Base-by-base conservation (phyloP, 2,329 filamentous ascomycete species). In the Arthrinium puccinioides region DNA sequence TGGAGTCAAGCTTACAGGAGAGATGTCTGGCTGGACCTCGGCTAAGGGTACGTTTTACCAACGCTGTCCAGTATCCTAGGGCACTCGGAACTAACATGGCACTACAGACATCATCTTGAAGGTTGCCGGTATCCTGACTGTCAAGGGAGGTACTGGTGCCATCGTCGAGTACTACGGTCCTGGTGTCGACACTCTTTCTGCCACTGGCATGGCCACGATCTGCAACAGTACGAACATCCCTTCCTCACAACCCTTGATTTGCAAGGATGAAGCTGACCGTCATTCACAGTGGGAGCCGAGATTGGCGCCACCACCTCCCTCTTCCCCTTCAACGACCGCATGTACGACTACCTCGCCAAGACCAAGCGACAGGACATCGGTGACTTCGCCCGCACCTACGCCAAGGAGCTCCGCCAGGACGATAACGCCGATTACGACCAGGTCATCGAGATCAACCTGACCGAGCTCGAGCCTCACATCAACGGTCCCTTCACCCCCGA, bases 401-500 rank as follows among this genome's bases (percentile, higher is more conserved):
- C 87, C 51, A 73, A 86, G 54, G 87, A 94, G 55, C 84, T 98
- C 47, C 79, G 77, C 42, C 82, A 86, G 59, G 92, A 98, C 52
- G 74, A 94, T 67, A 87, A 87, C 51, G 86, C 87, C 50, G 82
- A 97, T 67, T 98, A 97, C 65, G 92, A 98, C 64, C 77, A 97
- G 69, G 66, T 96, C 50, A 87, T 97, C 56, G 90, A 96, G 70
- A 87, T 98, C 69, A 90, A 98, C 74, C 79, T 98, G 38, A 84
- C 79, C 41, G 85, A 90, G 66, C 83, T 98, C 33, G 92, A 98
- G 74, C 92, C 92, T 50, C 87, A 97, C 63, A 88, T 98, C 72
- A 98, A 98, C 73, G 92, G 92, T 49, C 92, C 92, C 48, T 97
- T 97, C 79, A 98, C 92, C 20, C 92, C 92, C 44, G 92, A 98